These are phyloP conservation scores for Fusarium sp. DNA, from an alignment of 2,329 filamentous ascomycete species.

Conservation along the genomic window DNA sequence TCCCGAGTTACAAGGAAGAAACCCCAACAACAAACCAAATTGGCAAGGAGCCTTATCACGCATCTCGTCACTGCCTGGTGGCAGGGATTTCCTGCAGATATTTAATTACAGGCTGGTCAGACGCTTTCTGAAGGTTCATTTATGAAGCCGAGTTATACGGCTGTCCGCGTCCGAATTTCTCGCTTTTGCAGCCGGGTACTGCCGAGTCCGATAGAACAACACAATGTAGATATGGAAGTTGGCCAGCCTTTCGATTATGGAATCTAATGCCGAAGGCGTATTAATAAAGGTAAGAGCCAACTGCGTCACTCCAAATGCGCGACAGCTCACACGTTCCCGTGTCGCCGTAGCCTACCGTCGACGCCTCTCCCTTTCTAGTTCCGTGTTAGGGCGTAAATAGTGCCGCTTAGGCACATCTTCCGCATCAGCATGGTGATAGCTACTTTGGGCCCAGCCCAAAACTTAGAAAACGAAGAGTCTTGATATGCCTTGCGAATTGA, in stretches of 20 bases:
- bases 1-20: conserved; percentile 7
- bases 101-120: conserved; percentile 29
- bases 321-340: conserved; percentile 22
- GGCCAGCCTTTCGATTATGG: background rate
- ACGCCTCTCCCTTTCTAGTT: conserved; percentile 35
- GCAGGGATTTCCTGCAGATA: conserved; percentile 19
- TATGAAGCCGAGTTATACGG: conserved; percentile 2
- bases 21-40: conserved; percentile 12
- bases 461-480: conserved; percentile 9
- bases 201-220: background rate
- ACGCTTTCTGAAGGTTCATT: conserved; percentile 4
- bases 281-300: conserved; percentile 1
- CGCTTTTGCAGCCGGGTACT: background rate
- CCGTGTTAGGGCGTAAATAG: conserved; percentile 16
- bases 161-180: background rate
- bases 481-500: conserved; percentile 24
- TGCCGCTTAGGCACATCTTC: conserved; percentile 4
- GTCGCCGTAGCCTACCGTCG: conserved; percentile 12
- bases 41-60: conserved; percentile 8
- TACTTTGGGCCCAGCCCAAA: conserved; percentile 16
- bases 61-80: conserved; percentile 7
- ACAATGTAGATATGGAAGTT: background rate
- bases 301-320: conserved; percentile 24
- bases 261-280: background rate
- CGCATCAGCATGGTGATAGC: conserved; percentile 15